Base-by-base conservation (phyloP, 2,329 filamentous ascomycete genomes). In the Nemania serpens region DNA sequence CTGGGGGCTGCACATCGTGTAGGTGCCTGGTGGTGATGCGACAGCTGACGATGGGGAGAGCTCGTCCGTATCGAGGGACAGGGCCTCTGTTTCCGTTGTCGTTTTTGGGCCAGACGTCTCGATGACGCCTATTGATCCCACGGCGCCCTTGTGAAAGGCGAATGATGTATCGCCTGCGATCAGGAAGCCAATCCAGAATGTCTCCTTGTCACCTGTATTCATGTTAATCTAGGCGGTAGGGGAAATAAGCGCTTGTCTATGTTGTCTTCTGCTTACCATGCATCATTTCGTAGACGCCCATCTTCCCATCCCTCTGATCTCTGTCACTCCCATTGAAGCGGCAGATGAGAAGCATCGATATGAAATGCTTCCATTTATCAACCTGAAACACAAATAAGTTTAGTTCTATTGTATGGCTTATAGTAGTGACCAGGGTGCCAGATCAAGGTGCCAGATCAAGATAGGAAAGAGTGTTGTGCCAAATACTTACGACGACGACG, bases 151-250 rank as follows among this genome's bases (percentile, higher is more conserved):
- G 63, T 80, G 77, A 70, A 81, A 81, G 18, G 75, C 69, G 62
- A 79, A 81, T 22, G 75, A 73, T 7, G 70, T 62, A 56, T 79
- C 77, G 4, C 76, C 78, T 17, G 75, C 76, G 13, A 81, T 74
- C 58, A 80, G 75, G 73, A 78, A 81, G n/a, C 77, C 76, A 3
- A 81, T 73, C 79, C 79, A 81, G 71, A 80, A 81, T 1, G 78
- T 81, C 61, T 81, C 79, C 62, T 81, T 81, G 67, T 81, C 79
- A 46, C 79, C 78, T 64, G 20, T 37, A 20, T 47, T 45, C 17
- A 42, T 43, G 54, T 63, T 0, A 62, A 54, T 49, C 17, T 49
- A 36, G 7, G 36, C 17, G 25, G 5, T 17, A 11, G 22, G 10
- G 10, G 9, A 34, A n/a, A 33, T 20, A 22, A 5, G 42, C 7